A percentile compares a stretch with the other conserved stretches of the same genome.
phyloP scores from a whole-genome alignment of 257 asterid species.

The Solanum phureja region DNA sequence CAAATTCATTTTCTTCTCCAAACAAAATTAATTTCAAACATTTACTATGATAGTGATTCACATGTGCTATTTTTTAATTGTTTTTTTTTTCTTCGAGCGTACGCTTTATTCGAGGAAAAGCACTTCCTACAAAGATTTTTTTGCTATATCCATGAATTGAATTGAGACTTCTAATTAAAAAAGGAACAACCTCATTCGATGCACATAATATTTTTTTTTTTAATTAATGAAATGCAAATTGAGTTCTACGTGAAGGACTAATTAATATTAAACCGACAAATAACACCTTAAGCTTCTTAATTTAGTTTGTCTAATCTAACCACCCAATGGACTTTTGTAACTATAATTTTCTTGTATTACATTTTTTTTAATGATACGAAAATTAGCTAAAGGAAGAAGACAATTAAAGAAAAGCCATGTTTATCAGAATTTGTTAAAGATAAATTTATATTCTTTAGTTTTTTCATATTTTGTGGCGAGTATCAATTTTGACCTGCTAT shows the following conservation, averaged over 20 bases:
- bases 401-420: neutral
- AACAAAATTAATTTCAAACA: neutral
- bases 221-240: neutral
- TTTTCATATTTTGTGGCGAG: too few species aligned
- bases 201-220: too few species aligned
- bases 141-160: too few species aligned
- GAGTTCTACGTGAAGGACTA: neutral
- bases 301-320: neutral
- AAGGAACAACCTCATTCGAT: too few species aligned
- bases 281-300: neutral
- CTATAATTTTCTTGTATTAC: neutral
- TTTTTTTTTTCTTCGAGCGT: too few species aligned
- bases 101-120: too few species aligned
- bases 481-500: too few species aligned
- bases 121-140: accelerated
- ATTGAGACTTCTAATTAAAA: too few species aligned
- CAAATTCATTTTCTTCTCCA: neutral
- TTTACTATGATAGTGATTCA: neutral
- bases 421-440: neutral
- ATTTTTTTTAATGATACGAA: neutral
- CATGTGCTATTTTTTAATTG: neutral
- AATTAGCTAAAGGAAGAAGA: neutral
- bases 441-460: neutral
- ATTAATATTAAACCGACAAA: neutral
- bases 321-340: neutral